phyloP scores from a whole-genome alignment of 352 stramenopile genomes.

The Blastocystis sp. region DNA sequence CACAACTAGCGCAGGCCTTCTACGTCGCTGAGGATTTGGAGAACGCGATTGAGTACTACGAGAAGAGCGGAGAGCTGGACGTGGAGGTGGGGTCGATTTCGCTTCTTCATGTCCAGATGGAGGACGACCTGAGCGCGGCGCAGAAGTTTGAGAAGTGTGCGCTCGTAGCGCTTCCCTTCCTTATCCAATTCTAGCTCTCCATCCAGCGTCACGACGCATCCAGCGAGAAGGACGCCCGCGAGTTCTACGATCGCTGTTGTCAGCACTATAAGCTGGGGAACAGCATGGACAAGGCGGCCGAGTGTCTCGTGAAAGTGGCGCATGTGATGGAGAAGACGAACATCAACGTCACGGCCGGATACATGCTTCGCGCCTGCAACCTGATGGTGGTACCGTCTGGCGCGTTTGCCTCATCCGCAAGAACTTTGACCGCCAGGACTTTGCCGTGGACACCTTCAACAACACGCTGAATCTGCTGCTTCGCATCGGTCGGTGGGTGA shows the following conservation, averaged over 20 bases:
- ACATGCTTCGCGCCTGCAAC: constrained; percentile 51
- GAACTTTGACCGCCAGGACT: constrained; percentile 56
- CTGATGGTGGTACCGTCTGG: constrained; percentile 13
- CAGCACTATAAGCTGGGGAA: constrained; percentile 24
- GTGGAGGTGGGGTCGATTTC: background rate
- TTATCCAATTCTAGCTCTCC: constrained; percentile 23
- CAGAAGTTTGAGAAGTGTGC: constrained; percentile 53
- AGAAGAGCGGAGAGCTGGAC: constrained; percentile 50
- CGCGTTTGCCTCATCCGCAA: background rate
- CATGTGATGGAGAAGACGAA: constrained; percentile 40
- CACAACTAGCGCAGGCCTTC: constrained; percentile 19
- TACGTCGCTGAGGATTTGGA: constrained; percentile 50
- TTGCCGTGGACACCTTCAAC: constrained; percentile 56
- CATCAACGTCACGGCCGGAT: constrained; percentile 30
- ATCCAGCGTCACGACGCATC: constrained; percentile 28
- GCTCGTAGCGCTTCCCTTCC: background rate
- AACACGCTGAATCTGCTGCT: constrained; percentile 56
- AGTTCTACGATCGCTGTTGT: constrained; percentile 14
- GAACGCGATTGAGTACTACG: constrained; percentile 51
- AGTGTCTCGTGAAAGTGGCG: constrained; percentile 52
- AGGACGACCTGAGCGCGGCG: constrained; percentile 21
- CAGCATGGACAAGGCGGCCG: constrained; percentile 41
- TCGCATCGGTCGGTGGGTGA: background rate
- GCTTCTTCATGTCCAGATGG: constrained; percentile 12
- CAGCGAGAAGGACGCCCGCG: constrained; percentile 16